phyloP scores from a whole-genome alignment of 202 grass and related monocot genomes.

The Schoenoplectus tabernaemontani region DNA sequence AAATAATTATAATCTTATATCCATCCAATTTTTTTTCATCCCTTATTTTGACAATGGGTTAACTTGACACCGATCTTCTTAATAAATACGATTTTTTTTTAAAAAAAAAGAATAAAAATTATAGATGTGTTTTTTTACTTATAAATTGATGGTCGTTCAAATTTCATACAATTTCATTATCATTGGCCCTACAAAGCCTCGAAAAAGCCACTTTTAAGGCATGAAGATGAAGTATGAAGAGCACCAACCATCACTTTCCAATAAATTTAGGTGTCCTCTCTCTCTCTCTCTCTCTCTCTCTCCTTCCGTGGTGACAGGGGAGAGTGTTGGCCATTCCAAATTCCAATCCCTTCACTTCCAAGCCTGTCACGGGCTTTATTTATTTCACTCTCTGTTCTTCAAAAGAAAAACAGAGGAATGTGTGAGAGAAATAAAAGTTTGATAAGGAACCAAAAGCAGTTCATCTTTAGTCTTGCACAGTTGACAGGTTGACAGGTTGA shows the following conservation, averaged over 20 bases:
- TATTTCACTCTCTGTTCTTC: conserved; percentile 25
- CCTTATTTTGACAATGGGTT: too few relatives aligned
- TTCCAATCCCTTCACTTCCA: conserved; percentile 65
- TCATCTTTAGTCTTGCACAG: conserved; percentile 41
- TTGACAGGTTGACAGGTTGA: too few relatives aligned
- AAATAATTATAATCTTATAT: too few relatives aligned
- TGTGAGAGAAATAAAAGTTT: conserved; percentile 32
- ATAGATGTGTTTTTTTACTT: too few relatives aligned
- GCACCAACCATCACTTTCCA: conserved; percentile 66
- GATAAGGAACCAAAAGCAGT: conserved; percentile 15
- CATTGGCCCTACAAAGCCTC: conserved; percentile 36
- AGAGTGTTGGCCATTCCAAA: conserved; percentile 59
- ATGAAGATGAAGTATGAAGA: too few relatives aligned
- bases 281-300: conserved; percentile 11
- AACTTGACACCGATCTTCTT: too few relatives aligned
- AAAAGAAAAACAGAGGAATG: conserved; percentile 25
- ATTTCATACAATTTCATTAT: too few relatives aligned
- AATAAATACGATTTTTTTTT: too few relatives aligned
- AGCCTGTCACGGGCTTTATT: conserved; percentile 81
- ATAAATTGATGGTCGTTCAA: too few relatives aligned
- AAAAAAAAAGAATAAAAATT: too few relatives aligned
- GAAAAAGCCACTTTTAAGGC: conserved; percentile 86
- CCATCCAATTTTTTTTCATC: too few relatives aligned
- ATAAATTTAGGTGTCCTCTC: conserved; percentile 28
- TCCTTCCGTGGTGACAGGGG: conserved; percentile 40